Base-by-base conservation (phyloP, 176 grass and related monocot genomes). In the Oryza punctata region DNA sequence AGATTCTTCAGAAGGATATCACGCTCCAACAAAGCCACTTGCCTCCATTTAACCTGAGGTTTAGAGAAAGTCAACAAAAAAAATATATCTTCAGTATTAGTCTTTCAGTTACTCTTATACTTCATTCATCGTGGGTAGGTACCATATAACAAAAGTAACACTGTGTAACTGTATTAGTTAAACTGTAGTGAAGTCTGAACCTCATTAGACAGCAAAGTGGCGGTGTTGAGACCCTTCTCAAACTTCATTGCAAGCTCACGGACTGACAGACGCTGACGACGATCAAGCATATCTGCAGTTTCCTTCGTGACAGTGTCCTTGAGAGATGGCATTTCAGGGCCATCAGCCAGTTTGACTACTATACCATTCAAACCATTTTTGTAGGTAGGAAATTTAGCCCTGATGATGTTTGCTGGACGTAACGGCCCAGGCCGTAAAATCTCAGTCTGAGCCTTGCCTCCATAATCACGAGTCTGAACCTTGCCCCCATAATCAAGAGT, bases 211-310 rank as follows among this genome's bases (percentile, higher is more conserved):
- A 97, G 85, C 78, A 86, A 80, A 30, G 91, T 89, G 71, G 94
- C 94, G 60, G 91, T 89, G 26, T 74, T 85, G 33, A 97, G 89
- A 73, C 94, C 94, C 89, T 94, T 97, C 84, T 97, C 94, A 85
- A 97, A 97, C 67, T 97, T 97, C 86, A 89, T 89, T 16, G 91
- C 86, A 59, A 97, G 91, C 49, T 97, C 94, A 73, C 94, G 91
- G 29, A 97, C 94, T 69, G 94, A 97, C 68, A 91, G 84, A 8
- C 94, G 91, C 71, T 97, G 86, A 67, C 73, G 91, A 47, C 78
- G 89, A 38, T 91, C 65, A 10, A 88, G 79, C 67, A 94, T 83
- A 82, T 93, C 84, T 35, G 59, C 38, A 67, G 94, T 91, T 47
- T 97, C 94, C 74, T 97, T 97, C 25, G 91, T 89, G 45, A 88